These are phyloP conservation scores for Lipomyces sp. DNA, from an alignment of 805 yeast species.

Conservation along the genomic window DNA sequence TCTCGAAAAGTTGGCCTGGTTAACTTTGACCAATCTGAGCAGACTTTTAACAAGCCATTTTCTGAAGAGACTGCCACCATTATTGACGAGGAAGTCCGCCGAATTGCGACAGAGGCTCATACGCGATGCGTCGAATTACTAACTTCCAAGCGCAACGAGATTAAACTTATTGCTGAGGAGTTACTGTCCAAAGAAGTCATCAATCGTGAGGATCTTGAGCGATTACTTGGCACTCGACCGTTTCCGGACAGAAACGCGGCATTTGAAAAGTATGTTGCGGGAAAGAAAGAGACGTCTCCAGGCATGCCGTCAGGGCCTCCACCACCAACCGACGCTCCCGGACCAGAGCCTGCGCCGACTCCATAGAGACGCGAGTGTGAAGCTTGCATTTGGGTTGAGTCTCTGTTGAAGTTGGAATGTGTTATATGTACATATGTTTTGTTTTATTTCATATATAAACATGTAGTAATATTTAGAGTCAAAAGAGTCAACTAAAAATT, in stretches of 20 bases:
- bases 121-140: constrained; percentile 70
- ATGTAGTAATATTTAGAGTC: constrained; percentile 1
- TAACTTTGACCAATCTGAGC: constrained; percentile 69
- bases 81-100: constrained; percentile 82
- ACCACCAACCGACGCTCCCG: constrained; percentile 10
- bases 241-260: constrained; percentile 91
- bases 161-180: constrained; percentile 85
- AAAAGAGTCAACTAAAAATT: not conserved
- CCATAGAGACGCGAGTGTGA: not conserved
- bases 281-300: constrained; percentile 20
- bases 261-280: constrained; percentile 66
- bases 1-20: constrained; percentile 83
- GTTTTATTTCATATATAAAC: not conserved
- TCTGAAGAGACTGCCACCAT: constrained; percentile 82
- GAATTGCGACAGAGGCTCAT: constrained; percentile 78
- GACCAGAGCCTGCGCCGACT: constrained; percentile 14
- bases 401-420: not conserved
- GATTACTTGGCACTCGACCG: constrained; percentile 87
- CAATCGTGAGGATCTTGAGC: constrained; percentile 91
- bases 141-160: constrained; percentile 70
- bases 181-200: constrained; percentile 84
- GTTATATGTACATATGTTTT: not conserved
- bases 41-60: constrained; percentile 80
- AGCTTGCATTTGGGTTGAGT: not conserved
- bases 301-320: constrained; percentile 7